Evolutionary conservation across 1,139 yeast species (phyloP).

Genomic region (Yamadazyma dendronema): DNA sequence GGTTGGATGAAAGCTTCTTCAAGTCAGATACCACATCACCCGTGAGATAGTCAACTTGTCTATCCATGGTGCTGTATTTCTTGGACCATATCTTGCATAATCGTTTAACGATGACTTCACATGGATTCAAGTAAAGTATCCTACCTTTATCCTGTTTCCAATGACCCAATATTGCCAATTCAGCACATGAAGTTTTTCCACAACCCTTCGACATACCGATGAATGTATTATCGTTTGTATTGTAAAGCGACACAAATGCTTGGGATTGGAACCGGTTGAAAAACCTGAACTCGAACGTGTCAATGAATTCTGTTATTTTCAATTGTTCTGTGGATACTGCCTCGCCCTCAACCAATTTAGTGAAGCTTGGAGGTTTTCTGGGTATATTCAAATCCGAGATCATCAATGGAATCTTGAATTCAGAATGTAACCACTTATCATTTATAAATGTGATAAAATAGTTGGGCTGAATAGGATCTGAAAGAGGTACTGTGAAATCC

Average conservation of each 20-base stretch:
- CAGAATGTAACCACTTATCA: conserved; percentile 84
- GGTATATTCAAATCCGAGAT: conserved; percentile 61
- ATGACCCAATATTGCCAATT: conserved; percentile 66
- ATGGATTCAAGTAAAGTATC: conserved; percentile 66
- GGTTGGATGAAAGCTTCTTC: conserved; percentile 52
- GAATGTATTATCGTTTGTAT: conserved; percentile 57
- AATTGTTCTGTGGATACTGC: conserved; percentile 46
- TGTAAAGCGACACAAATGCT: conserved; percentile 57
- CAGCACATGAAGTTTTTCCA: conserved; percentile 74
- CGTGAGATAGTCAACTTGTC: conserved; percentile 53
- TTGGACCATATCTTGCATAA: conserved; percentile 49
- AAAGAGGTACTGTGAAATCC: conserved; percentile 63
- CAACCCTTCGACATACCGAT: conserved; percentile 74
- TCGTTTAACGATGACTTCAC: conserved; percentile 41
- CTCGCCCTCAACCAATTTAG: conserved; percentile 49
- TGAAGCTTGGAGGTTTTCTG: conserved; percentile 63
- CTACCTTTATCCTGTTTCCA: conserved; percentile 63
- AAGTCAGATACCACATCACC: conserved; percentile 62
- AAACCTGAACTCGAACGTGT: conserved; percentile 41
- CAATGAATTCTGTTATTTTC: conserved; percentile 43
- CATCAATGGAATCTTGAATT: conserved; percentile 58
- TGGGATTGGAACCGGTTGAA: conserved; percentile 80
- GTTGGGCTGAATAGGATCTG: conserved; percentile 69
- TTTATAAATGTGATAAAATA: conserved; percentile 72
- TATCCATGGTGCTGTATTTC: conserved; percentile 32